Conservation (phyloP, 2,329 filamentous ascomycete species). For the Aureobasidium melanogenum region DNA sequence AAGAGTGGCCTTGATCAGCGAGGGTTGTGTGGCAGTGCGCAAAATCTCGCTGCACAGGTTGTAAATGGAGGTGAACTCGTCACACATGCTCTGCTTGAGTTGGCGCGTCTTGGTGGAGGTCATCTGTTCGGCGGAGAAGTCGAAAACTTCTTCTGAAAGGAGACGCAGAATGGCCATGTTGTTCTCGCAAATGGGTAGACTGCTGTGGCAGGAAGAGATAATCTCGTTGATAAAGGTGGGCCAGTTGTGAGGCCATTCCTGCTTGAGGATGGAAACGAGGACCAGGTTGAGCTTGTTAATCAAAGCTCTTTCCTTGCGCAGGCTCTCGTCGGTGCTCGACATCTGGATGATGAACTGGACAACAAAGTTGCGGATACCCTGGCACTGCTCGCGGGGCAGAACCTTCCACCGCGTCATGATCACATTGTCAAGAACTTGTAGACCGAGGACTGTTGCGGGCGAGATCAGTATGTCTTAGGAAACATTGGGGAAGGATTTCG, state of each 20-base stretch:
- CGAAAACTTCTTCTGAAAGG: conserved; percentile 95
- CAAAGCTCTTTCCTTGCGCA: conserved; percentile 76
- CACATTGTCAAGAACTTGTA: conserved; percentile 96
- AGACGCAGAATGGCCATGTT: conserved; percentile 98
- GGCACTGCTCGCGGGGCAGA: conserved; percentile 84
- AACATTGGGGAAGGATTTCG: no score
- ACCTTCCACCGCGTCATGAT: conserved; percentile 99
- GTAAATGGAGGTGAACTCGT: conserved; percentile 97
- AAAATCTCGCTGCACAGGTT: conserved; percentile 94
- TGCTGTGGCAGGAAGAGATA: conserved; percentile 89
- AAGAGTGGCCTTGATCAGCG: conserved; percentile 88
- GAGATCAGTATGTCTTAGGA: conserved; percentile 24
- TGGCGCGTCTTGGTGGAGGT: conserved; percentile 96
- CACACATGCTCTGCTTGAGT: conserved; percentile 96
- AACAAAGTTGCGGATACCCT: conserved; percentile 97
- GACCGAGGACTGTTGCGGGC: conserved; percentile 60
- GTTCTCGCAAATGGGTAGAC: conserved; percentile 96
- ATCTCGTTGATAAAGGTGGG: conserved; percentile 99
- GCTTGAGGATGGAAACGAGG: conserved; percentile 93
- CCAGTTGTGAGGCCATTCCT: conserved; percentile 99
- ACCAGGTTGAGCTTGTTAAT: conserved; percentile 98
- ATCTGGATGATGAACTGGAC: conserved; percentile 97
- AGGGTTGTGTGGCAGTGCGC: conserved; percentile 78
- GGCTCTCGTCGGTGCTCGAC: conserved; percentile 79
- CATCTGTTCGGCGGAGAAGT: conserved; percentile 98